Conservation (phyloP, 1,139 yeast genomes). For the Eremothecium sinecaudum region DNA sequence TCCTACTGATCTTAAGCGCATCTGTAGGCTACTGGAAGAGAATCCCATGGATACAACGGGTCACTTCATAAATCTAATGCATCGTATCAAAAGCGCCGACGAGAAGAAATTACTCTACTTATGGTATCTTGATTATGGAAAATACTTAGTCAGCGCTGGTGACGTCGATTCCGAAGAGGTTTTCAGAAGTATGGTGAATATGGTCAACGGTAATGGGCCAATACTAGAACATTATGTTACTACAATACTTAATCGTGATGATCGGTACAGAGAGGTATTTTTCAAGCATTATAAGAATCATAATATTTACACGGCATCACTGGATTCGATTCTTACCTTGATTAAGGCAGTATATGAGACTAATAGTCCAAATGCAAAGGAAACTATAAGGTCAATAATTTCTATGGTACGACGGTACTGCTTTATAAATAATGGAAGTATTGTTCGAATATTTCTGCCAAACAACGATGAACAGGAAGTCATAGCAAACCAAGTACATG, state of each 20-base stretch:
- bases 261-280: conserved; percentile 12
- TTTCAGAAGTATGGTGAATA: conserved; percentile 16
- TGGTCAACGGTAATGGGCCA: conserved; percentile 14
- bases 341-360: conserved; percentile 8
- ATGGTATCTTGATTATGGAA: conserved; percentile 24
- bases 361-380: conserved; percentile 8
- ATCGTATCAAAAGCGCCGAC: conserved; percentile 11
- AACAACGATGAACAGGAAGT: too few species aligned
- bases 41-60: conserved; percentile 17
- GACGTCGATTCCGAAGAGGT: conserved; percentile 14
- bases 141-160: conserved; percentile 10
- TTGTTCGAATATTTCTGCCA: conserved; percentile 16
- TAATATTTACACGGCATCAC: conserved; percentile 10
- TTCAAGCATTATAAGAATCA: conserved; percentile 9
- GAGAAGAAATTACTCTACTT: conserved; percentile 17
- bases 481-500: too few species aligned
- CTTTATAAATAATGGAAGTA: conserved; percentile 5
- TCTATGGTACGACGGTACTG: conserved; percentile 20
- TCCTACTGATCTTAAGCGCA: conserved; percentile 15
- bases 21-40: conserved; percentile 16
- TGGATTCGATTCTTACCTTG: conserved; percentile 11
- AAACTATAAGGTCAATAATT: conserved; percentile 15
- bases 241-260: conserved; percentile 15
- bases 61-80: conserved; percentile 21
- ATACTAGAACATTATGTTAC: conserved; percentile 19